Base-by-base conservation (phyloP, 106 monocot species). In the Phalaenopsis equestris region DNA sequence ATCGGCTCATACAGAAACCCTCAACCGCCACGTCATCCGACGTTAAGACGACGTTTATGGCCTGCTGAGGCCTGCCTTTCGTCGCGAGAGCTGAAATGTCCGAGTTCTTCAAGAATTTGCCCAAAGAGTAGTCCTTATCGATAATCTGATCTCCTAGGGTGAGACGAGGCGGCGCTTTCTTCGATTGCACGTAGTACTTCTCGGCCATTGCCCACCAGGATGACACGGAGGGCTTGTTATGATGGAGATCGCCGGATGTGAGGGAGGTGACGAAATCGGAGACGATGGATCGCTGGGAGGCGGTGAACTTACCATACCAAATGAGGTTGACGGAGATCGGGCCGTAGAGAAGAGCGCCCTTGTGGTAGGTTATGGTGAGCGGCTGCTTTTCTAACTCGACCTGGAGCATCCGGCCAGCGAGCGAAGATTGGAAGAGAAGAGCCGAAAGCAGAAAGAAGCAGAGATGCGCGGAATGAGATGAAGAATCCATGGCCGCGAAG, bases 231-330 rank as follows among this genome's bases (percentile, higher is more conserved):
- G 90, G 88, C 57, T 55, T 45, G 38, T 37, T 5, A 3, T 49
- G 24, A 48, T 24, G 41, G 12, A 49, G 8, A 15, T 12, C 65
- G 11, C 64, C 8, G 57, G 88, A 18, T 56, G 82, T 70, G 46
- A 90, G 80, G 78, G 90, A 93, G 21, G 47, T 77, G 81, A 93
- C 4, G 87, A 93, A 90, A 64, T 93, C 93, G 57, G 86, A 43
- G 78, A 91, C 43, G 67, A 88, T 73, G 77, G 91, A 72, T 64
- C 86, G 84, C 56, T 94, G 94, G 37, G 86, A 55, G 38, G 87
- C 23, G 65, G 89, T 55, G 87, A 91, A 91, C 37, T 55, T 77
- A 76, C 94, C 94, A 79, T 94, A 94, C 85, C 84, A 93, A 80
- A 91, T 56, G 77, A 91, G 82, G 85, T 89, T 82, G 48, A 93